A percentile compares a stretch with the other conserved stretches of the same genome.
phyloP scores from a whole-genome alignment of 768 basidiomycete genomes.

The Amanita muscaria region DNA sequence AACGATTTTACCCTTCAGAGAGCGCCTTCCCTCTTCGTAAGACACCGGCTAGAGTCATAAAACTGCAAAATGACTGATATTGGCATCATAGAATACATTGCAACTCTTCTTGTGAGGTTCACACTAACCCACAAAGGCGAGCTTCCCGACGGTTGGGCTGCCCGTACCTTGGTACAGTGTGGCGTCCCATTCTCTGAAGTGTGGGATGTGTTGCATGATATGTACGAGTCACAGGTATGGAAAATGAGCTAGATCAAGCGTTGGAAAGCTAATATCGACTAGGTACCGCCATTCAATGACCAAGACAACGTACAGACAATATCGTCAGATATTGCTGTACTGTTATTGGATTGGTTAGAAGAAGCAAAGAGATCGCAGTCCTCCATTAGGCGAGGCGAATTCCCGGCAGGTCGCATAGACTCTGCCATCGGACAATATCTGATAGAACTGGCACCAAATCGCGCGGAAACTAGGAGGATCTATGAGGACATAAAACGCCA shows the following conservation, averaged over 20 bases:
- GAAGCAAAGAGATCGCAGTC: slow-evolving; percentile 69
- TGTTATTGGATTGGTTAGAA: slow-evolving; percentile 76
- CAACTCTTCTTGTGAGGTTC: slow-evolving; percentile 69
- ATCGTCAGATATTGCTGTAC: slow-evolving; percentile 72
- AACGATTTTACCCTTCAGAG: slow-evolving; percentile 86
- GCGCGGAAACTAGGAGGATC: slow-evolving; percentile 49
- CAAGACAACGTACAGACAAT: slow-evolving; percentile 73
- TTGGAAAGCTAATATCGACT: background rate
- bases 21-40: slow-evolving; percentile 82
- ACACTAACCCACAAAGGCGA: slow-evolving; percentile 49
- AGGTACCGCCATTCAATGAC: slow-evolving; percentile 81
- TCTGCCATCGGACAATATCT: slow-evolving; percentile 67
- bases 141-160: slow-evolving; percentile 73
- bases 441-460: slow-evolving; percentile 53
- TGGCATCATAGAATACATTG: slow-evolving; percentile 54
- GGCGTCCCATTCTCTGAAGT: slow-evolving; percentile 74
- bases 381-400: slow-evolving; percentile 49
- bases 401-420: slow-evolving; percentile 75
- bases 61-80: slow-evolving; percentile 1
- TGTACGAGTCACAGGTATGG: slow-evolving; percentile 88
- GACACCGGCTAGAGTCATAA: slow-evolving; percentile 19
- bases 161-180: slow-evolving; percentile 70
- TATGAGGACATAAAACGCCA: slow-evolving; percentile 70
- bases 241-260: slow-evolving; percentile 13
- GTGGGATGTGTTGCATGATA: slow-evolving; percentile 79